Evolutionary conservation across 495 filamentous ascomycete species (phyloP).

Genomic region (Neurospora tetraspora): DNA sequence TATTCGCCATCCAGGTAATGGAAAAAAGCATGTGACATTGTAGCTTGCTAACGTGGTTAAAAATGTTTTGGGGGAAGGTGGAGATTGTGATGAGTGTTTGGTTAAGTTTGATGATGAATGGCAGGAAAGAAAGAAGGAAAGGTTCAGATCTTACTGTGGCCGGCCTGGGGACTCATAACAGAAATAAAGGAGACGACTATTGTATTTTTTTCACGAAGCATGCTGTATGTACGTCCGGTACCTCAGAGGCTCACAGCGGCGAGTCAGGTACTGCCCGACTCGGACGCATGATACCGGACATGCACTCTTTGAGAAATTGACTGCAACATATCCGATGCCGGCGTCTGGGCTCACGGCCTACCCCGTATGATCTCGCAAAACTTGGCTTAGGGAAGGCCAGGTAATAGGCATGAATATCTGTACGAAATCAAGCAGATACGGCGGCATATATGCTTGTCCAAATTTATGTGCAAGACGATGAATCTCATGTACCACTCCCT

Average conservation of each 20-base stretch:
- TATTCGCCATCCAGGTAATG: background rate
- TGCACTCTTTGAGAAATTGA: background rate
- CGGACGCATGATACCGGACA: background rate
- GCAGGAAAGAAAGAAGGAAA: background rate
- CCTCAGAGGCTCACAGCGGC: background rate
- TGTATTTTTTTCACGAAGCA: background rate
- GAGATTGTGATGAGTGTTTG: background rate
- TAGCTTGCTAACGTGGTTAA: background rate
- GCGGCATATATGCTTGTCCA: background rate
- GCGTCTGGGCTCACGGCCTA: background rate
- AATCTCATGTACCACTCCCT: background rate
- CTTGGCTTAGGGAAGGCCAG: background rate
- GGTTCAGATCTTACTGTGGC: background rate
- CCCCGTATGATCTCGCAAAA: background rate
- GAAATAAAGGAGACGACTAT: background rate
- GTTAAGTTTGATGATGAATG: background rate
- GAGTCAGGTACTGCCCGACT: background rate
- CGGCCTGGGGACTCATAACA: background rate
- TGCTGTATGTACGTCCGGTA: background rate
- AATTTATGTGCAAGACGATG: background rate
- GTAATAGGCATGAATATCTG: background rate
- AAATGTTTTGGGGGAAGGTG: background rate
- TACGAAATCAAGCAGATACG: background rate
- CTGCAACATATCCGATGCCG: background rate
- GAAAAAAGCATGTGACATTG: background rate